phyloP scores from a whole-genome alignment of 129 eudicot species.

The Arctium minus region DNA sequence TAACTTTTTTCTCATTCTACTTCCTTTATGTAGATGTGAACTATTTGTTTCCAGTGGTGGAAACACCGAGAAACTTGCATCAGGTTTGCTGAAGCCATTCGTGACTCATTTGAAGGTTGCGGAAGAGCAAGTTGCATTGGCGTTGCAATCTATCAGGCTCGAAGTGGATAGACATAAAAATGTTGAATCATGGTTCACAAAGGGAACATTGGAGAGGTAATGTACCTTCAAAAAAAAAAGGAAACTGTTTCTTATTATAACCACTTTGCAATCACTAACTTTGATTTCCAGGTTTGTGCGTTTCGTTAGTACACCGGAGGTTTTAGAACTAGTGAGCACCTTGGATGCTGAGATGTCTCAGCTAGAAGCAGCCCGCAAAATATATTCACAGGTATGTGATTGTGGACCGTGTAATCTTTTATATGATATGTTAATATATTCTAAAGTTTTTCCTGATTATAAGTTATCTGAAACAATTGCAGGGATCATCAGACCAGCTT shows the following conservation, averaged over 20 bases:
- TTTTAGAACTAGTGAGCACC: constrained; percentile 68
- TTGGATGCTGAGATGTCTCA: constrained; percentile 83
- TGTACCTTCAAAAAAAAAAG: background rate
- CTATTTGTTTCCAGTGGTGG: constrained; percentile 72
- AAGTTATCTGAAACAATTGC: constrained; percentile 21
- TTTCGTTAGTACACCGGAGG: constrained; percentile 86
- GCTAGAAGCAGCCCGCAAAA: constrained; percentile 75
- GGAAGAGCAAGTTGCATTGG: constrained; percentile 65
- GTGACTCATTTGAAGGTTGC: constrained; percentile 68
- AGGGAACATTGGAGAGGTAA: constrained; percentile 89
- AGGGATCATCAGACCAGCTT: constrained; percentile 52
- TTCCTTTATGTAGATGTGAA: constrained; percentile 54
- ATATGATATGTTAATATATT: background rate
- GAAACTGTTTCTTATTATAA: background rate
- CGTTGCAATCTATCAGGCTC: constrained; percentile 62
- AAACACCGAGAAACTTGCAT: constrained; percentile 67
- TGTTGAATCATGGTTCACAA: constrained; percentile 73
- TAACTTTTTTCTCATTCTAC: background rate
- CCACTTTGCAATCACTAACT: background rate
- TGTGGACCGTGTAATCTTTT: background rate
- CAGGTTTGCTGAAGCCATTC: constrained; percentile 83
- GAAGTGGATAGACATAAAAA: constrained; percentile 46
- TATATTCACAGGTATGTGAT: constrained; percentile 66
- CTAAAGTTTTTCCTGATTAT: constrained; percentile 5
- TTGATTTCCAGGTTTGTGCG: constrained; percentile 63